A percentile compares a stretch with the other conserved stretches of the same genome.
Conservation (phyloP, 2,329 filamentous ascomycete species). For the Colletotrichum lentis region DNA sequence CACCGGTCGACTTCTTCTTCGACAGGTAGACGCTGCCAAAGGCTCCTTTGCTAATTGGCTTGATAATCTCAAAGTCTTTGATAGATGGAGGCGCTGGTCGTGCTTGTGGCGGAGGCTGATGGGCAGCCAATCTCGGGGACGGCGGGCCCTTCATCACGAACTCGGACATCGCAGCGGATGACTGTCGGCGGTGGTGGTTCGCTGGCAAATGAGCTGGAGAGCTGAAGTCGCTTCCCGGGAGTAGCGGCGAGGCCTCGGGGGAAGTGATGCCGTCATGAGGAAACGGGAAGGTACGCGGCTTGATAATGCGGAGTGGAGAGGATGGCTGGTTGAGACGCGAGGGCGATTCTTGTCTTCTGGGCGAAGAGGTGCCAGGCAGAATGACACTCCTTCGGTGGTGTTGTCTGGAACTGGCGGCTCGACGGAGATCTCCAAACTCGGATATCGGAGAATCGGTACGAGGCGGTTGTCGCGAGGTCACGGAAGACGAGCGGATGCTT, state of each 20-base stretch:
- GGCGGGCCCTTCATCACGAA: slow-evolving; percentile 72
- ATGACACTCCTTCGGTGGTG: slow-evolving; percentile 88
- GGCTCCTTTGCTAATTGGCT: slow-evolving; percentile 97
- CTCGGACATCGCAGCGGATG: slow-evolving; percentile 84
- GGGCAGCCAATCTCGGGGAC: slow-evolving; percentile 82
- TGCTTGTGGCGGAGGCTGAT: slow-evolving; percentile 82
- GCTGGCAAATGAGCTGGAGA: slow-evolving; percentile 71
- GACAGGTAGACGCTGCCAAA: slow-evolving; percentile 98
- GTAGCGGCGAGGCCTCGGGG: slow-evolving; percentile 87
- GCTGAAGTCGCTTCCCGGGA: slow-evolving; percentile 82
- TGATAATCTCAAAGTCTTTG: slow-evolving; percentile 99
- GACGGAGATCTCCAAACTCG: slow-evolving; percentile 78
- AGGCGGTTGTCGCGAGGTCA: slow-evolving; percentile 70
- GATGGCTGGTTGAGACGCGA: slow-evolving; percentile 78
- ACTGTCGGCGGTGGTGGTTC: slow-evolving; percentile 84
- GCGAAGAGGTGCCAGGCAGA: slow-evolving; percentile 79
- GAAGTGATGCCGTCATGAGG: slow-evolving; percentile 75
- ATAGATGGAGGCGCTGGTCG: slow-evolving; percentile 93
- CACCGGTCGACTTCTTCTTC: slow-evolving; percentile 97
- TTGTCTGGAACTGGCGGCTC: slow-evolving; percentile 80
- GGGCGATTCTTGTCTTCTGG: slow-evolving; percentile 87
- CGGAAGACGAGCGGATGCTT: slow-evolving; percentile 82
- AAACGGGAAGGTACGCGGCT: slow-evolving; percentile 72
- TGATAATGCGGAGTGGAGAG: slow-evolving; percentile 85
- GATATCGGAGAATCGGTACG: slow-evolving; percentile 91